Percentiles rank a stretch among this genome's conserved stretches.
Conservation (phyloP, 805 yeast species). For the Monosporozyma solicola region DNA sequence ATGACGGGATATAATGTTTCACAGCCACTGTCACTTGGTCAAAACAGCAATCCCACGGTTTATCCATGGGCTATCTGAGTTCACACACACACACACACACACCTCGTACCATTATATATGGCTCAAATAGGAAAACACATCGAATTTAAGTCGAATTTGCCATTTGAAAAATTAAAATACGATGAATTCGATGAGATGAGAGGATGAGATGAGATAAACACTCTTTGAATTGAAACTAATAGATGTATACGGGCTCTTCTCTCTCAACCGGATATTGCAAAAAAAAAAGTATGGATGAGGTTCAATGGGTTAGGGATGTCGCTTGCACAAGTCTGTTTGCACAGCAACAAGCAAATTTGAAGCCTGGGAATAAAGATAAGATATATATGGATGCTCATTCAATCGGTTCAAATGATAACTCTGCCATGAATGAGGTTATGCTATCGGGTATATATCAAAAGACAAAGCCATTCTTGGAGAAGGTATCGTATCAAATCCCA, state of each 20-base stretch:
- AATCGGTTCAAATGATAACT: not conserved
- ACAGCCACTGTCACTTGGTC: no score
- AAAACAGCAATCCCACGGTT: no score
- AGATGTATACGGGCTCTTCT: no score
- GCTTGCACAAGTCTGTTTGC: not conserved
- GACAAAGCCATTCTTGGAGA: not conserved
- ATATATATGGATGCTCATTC: slow-evolving; percentile 1
- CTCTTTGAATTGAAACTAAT: no score
- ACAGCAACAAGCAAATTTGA: not conserved
- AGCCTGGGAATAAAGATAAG: not conserved
- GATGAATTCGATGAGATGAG: no score
- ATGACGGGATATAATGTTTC: no score
- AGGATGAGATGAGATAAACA: not conserved
- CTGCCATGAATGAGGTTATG: not conserved
- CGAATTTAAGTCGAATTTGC: not conserved
- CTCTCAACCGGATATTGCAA: no score
- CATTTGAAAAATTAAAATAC: not conserved
- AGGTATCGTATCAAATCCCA: not conserved
- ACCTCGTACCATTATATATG: no score
- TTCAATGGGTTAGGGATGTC: not conserved
- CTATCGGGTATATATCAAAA: not conserved
- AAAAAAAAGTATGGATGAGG: not conserved
- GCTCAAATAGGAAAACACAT: not conserved
- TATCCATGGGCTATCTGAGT: no score
- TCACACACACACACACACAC: no score